phyloP scores from a whole-genome alignment of 768 basidiomycete genomes.

The Trametes sanguinea region DNA sequence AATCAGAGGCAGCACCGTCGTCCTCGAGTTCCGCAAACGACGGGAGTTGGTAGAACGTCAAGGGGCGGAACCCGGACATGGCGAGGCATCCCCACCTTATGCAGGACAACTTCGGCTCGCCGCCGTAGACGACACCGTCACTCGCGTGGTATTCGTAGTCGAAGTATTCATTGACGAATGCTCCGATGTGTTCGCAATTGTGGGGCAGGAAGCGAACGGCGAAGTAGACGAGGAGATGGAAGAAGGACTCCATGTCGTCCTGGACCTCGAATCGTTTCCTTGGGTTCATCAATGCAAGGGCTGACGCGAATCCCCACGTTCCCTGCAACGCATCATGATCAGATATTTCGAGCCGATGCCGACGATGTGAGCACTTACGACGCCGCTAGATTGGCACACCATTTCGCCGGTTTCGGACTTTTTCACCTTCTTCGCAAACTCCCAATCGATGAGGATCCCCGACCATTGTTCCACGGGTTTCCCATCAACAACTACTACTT shows the following conservation, averaged over 20 bases:
- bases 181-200: conserved; percentile 12
- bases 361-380: background rate
- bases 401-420: too few species aligned
- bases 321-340: background rate
- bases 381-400: background rate
- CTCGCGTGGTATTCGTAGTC: background rate
- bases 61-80: too few species aligned
- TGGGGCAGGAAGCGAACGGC: conserved; percentile 17
- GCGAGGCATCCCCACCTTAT: too few species aligned
- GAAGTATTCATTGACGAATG: conserved; percentile 15
- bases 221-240: conserved; percentile 5
- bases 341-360: background rate
- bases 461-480: background rate
- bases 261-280: background rate
- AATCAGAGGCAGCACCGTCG: too few species aligned
- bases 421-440: background rate
- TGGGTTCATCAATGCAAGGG: background rate
- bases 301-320: conserved; percentile 15
- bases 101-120: background rate
- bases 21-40: too few species aligned
- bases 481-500: background rate
- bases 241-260: conserved; percentile 16
- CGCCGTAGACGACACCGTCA: background rate
- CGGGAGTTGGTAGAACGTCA: too few species aligned
- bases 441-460: conserved; percentile 14